These are phyloP conservation scores for Lactarius hatsudake DNA, from an alignment of 768 basidiomycete genomes.

Conservation along the genomic window DNA sequence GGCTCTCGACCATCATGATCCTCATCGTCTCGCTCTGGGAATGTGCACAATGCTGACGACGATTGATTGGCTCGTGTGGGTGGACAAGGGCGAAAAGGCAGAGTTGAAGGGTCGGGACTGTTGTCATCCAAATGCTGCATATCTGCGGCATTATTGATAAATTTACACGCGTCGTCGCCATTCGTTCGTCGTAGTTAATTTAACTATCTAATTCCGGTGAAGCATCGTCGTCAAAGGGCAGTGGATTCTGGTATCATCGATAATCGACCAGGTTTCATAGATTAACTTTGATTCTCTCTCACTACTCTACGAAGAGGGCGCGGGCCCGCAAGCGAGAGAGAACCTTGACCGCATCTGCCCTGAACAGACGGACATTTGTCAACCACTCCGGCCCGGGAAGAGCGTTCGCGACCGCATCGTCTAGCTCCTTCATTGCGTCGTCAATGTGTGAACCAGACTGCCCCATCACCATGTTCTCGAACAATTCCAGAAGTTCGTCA, in stretches of 20 bases:
- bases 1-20: no score
- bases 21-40: no score
- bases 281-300: neutral
- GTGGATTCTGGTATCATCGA: no score
- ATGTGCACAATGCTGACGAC: no score
- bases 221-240: neutral
- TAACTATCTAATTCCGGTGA: neutral
- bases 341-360: neutral
- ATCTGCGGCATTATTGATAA: neutral
- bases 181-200: neutral
- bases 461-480: no score
- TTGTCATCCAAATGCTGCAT: no score
- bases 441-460: neutral
- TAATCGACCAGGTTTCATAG: neutral
- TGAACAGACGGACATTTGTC: neutral
- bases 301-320: neutral
- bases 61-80: no score
- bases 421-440: neutral
- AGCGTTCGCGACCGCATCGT: neutral
- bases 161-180: neutral
- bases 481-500: no score
- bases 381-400: neutral
- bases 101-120: no score
- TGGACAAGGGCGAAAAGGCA: no score
- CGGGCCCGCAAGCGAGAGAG: neutral